These are phyloP conservation scores for Populus tomentosa DNA, from an alignment of 441 rosid species.

Conservation along the genomic window DNA sequence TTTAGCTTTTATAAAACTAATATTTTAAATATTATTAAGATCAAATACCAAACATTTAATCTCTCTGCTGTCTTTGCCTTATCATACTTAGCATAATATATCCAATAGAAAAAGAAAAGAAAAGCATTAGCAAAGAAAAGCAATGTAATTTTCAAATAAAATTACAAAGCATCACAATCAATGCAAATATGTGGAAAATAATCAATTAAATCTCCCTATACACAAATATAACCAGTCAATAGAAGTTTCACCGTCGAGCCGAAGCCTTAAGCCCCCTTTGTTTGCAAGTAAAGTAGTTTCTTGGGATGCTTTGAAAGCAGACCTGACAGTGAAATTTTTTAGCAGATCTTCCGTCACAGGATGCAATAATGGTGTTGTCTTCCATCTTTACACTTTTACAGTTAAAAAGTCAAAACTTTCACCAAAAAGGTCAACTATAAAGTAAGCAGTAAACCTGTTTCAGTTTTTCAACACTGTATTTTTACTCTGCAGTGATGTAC, in stretches of 20 bases:
- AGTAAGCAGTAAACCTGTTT: background rate
- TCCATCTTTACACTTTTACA: background rate
- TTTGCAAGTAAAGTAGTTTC: conserved; percentile 7
- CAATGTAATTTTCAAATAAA: background rate
- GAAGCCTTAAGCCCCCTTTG: background rate
- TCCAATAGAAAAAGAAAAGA: background rate
- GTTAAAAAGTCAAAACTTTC: background rate
- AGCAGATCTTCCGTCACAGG: conserved; percentile 8
- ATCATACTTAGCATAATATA: too few species aligned
- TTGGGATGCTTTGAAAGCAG: conserved; percentile 13
- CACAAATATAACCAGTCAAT: too few species aligned
- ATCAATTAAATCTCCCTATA: too few species aligned
- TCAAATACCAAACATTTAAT: too few species aligned
- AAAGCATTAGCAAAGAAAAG: background rate
- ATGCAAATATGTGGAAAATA: background rate
- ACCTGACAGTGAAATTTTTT: background rate
- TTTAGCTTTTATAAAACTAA: too few species aligned
- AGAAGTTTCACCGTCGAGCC: too few species aligned
- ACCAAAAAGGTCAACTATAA: conserved; percentile 22
- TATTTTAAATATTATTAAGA: too few species aligned
- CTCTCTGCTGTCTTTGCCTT: too few species aligned
- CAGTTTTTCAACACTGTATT: background rate
- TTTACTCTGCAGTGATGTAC: background rate
- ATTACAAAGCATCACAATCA: background rate
- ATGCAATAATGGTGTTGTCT: conserved; percentile 24